Conservation (phyloP, 2,329 filamentous ascomycete genomes). For the Cladosporium sp. region DNA sequence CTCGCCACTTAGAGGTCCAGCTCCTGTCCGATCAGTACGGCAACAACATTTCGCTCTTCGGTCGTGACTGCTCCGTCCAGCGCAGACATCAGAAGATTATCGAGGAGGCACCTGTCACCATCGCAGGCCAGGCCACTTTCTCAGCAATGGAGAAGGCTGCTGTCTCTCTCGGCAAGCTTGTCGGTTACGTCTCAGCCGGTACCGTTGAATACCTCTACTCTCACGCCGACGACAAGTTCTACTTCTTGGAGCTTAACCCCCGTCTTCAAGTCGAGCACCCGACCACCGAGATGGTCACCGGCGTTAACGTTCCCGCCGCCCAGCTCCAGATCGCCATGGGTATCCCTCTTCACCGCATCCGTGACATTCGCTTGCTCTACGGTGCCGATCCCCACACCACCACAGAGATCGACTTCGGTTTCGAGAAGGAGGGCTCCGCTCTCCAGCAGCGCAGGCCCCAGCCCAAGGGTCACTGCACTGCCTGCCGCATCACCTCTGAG, state of each 20-base stretch:
- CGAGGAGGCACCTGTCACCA: slow-evolving; percentile 96
- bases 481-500: slow-evolving; percentile 98
- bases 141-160: slow-evolving; percentile 95
- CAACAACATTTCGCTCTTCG: slow-evolving; percentile 98
- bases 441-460: slow-evolving; percentile 85
- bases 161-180: slow-evolving; percentile 86
- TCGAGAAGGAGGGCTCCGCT: slow-evolving; percentile 79
- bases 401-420: slow-evolving; percentile 93
- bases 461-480: slow-evolving; percentile 95
- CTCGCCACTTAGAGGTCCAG: slow-evolving; percentile 95
- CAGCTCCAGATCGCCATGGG: slow-evolving; percentile 99
- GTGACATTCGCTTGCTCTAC: slow-evolving; percentile 94
- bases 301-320: slow-evolving; percentile 93
- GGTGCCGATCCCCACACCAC: slow-evolving; percentile 86
- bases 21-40: slow-evolving; percentile 97
- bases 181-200: slow-evolving; percentile 97
- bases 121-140: slow-evolving; percentile 87
- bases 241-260: slow-evolving; percentile 97
- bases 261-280: slow-evolving; percentile 99
- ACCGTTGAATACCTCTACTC: slow-evolving; percentile 99
- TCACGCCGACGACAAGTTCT: slow-evolving; percentile 96
- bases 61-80: slow-evolving; percentile 98
- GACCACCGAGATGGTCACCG: slow-evolving; percentile 98
- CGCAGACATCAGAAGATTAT: slow-evolving; percentile 99
- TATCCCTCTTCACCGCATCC: slow-evolving; percentile 89